Base-by-base conservation (phyloP, 768 basidiomycete genomes). In the Dioszegia crocea region DNA sequence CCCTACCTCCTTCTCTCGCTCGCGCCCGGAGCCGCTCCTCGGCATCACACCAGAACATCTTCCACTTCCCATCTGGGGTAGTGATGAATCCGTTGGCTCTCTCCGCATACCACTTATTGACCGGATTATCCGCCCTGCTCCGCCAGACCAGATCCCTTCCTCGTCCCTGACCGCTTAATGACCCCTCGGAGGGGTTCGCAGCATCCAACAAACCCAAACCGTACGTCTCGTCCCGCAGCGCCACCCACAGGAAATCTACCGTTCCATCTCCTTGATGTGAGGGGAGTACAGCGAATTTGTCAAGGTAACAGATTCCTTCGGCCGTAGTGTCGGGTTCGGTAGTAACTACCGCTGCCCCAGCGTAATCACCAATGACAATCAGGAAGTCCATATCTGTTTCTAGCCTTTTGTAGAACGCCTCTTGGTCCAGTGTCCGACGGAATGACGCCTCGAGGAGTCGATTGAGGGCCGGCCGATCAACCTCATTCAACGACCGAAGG, bases 81-180 rank as follows among this genome's bases (percentile, higher is more conserved):
- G 43, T 56, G 38, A 91, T 62, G 78, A 97, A 93, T 19, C 96
- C 96, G 19, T 87, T 88, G 73, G 88, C 89, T 31, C 96, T 85
- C 71, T 99, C 96, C 65, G 91, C 97, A 79, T 99, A 99, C 96
- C 96, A 99, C 78, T 92, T 94, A 79, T 99, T 99, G 57, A 98
- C 85, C 0, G 92, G 93, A 76, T 99, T 99, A 78, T 96, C 83
- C 6, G 88, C 82, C 55, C 96, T 83, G 74, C 86, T 88, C 45
- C 96, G 84, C 96, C 96, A 99, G 38, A 99, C 91, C 59, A 99
- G 82, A 73, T 98, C 96, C 43, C 85, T 82, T n/a, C 93, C 92
- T 74, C 88, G 84, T 26, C 94, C 93, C 57, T 84, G 81, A 30
- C 94, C 96, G 54, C 86, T 85, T 68, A 89, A 86, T 14, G 96